Percentiles rank a stretch among this genome's conserved stretches.
These are phyloP conservation scores for Parmelia sp. DNA, from an alignment of 495 filamentous ascomycete genomes.

Conservation along the genomic window DNA sequence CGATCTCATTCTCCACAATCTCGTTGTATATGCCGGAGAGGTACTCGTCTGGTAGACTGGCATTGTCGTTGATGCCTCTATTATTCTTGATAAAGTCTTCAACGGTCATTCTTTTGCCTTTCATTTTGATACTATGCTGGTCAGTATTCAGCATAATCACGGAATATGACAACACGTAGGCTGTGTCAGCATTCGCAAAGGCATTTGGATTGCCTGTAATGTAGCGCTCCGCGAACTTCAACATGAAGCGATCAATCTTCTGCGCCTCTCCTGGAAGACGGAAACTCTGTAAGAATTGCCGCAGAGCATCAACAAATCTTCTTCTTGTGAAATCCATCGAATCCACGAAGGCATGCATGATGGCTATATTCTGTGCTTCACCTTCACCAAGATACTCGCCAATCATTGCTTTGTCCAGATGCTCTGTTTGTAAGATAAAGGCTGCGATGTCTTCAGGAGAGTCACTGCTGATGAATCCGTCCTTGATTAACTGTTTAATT, in stretches of 20 bases:
- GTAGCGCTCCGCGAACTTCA: conserved; percentile 97
- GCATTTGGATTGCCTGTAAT: conserved; percentile 91
- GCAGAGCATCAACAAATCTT: conserved; percentile 86
- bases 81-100: conserved; percentile 99
- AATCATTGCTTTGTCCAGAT: conserved; percentile 81
- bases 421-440: conserved; percentile 69
- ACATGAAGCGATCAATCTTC: conserved; percentile 99
- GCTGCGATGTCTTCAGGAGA: conserved; percentile 74
- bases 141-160: conserved; percentile 98
- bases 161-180: conserved; percentile 91
- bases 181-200: conserved; percentile 96
- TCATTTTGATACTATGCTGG: conserved; percentile 83
- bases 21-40: conserved; percentile 85
- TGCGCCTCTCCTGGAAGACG: conserved; percentile 93
- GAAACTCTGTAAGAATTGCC: conserved; percentile 90
- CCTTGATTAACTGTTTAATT: conserved; percentile 71
- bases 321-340: conserved; percentile 89
- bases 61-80: conserved; percentile 93
- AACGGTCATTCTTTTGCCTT: conserved; percentile 75
- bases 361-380: conserved; percentile 83
- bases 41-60: conserved; percentile 90
- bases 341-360: conserved; percentile 98
- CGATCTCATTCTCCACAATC: conserved; percentile 85
- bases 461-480: conserved; percentile 77
- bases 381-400: conserved; percentile 95